These are phyloP conservation scores for Stentor roeselii DNA, from an alignment of 73 alveolate genomes.

Conservation along the genomic window DNA sequence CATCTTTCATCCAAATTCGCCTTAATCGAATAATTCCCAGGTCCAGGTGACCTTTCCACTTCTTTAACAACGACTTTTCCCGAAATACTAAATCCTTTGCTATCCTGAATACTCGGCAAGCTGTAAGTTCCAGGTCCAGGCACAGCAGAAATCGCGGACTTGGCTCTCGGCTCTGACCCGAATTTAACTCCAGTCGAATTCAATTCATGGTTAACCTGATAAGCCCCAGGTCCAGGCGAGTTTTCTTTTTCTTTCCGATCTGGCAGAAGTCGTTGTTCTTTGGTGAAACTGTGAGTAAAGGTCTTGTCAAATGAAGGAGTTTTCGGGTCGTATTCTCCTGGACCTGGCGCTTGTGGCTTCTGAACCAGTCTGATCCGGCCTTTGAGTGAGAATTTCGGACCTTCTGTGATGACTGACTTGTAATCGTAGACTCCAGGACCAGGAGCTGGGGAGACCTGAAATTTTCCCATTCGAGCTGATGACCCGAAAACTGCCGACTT, in stretches of 20 bases:
- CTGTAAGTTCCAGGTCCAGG: slow-evolving; percentile 25
- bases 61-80: background rate
- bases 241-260: background rate
- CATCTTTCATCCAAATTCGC: background rate
- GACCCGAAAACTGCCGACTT: background rate
- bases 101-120: background rate
- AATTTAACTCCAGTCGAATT: background rate
- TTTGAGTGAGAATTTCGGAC: background rate
- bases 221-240: slow-evolving; percentile 26
- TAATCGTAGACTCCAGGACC: slow-evolving; percentile 16
- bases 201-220: background rate
- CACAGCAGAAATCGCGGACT: background rate
- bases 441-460: background rate
- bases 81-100: background rate
- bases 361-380: background rate
- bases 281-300: background rate
- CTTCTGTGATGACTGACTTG: background rate
- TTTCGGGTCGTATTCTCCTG: background rate
- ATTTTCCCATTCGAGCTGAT: background rate
- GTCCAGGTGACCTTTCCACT: slow-evolving; percentile 23
- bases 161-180: background rate
- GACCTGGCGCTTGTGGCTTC: background rate
- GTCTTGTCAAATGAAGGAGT: background rate
- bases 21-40: background rate
- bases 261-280: background rate